phyloP scores from a whole-genome alignment of 1,284 basidiomycete genomes.

The Fomitopsis betulina region DNA sequence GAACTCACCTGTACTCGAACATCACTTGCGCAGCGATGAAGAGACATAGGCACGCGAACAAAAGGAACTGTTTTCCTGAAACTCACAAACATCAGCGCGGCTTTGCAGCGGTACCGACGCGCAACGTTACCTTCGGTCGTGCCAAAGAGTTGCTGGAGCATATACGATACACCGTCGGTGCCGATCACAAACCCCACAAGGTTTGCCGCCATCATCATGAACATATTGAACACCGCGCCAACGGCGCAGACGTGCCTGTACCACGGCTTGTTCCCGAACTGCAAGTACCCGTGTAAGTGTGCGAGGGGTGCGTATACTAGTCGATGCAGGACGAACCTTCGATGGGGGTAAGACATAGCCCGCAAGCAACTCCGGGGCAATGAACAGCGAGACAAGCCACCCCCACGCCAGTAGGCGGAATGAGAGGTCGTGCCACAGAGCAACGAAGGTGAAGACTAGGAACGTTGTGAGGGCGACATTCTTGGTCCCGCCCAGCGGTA shows the following conservation, averaged over 20 bases:
- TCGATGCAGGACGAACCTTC: constrained; percentile 46
- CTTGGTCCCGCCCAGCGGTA: constrained; percentile 84
- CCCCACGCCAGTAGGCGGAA: constrained; percentile 93
- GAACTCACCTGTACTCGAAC: constrained; percentile 84
- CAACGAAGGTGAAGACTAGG: constrained; percentile 96
- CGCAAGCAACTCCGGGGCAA: constrained; percentile 81
- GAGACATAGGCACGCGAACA: constrained; percentile 58
- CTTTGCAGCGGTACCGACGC: not conserved
- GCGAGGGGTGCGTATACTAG: not conserved
- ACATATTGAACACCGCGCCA: constrained; percentile 82
- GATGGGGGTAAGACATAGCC: constrained; percentile 54
- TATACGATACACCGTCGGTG: constrained; percentile 74
- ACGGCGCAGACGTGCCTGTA: constrained; percentile 84
- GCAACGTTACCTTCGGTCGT: constrained; percentile 53
- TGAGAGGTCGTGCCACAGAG: constrained; percentile 95
- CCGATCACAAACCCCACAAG: constrained; percentile 95
- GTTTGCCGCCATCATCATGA: constrained; percentile 93
- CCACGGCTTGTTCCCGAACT: constrained; percentile 74
- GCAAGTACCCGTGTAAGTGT: not conserved
- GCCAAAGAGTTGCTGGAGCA: constrained; percentile 63
- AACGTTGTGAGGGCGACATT: constrained; percentile 66
- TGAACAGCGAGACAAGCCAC: constrained; percentile 91
- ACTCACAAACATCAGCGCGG: not conserved
- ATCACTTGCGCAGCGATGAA: constrained; percentile 89
- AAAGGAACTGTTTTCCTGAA: constrained; percentile 65